Evolutionary conservation across 257 asterid species (phyloP).

Genomic region (Penstemon eatonii): DNA sequence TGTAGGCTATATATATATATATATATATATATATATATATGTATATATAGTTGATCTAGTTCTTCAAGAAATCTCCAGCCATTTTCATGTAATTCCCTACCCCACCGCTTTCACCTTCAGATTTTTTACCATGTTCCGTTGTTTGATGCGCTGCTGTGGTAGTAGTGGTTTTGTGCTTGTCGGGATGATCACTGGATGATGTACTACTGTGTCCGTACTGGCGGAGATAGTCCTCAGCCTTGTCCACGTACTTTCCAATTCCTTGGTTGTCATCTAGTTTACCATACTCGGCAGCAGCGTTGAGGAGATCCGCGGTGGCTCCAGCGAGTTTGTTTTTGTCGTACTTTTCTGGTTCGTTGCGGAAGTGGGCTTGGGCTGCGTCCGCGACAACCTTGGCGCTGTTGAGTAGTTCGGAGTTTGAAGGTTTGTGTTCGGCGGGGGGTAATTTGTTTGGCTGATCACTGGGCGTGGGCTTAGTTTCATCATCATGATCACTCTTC

Average conservation of each 20-base stretch:
- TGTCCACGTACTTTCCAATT: conserved; percentile 44
- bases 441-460: too few species aligned
- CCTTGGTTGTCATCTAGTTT: conserved; percentile 46
- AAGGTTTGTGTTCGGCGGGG: conserved; percentile 26
- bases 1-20: too few species aligned
- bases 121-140: too few species aligned
- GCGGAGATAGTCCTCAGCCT: conserved; percentile 58
- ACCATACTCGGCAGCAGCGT: conserved; percentile 54
- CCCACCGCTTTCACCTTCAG: conserved; percentile 25
- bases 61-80: conserved; percentile 42
- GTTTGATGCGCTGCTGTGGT: too few species aligned
- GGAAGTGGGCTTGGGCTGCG: conserved; percentile 45
- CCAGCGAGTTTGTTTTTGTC: conserved; percentile 48
- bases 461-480: too few species aligned
- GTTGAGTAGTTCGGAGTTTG: conserved; percentile 47
- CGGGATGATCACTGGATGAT: conserved; percentile 16
- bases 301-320: conserved; percentile 56
- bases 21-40: too few species aligned
- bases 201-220: conserved; percentile 34
- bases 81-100: conserved; percentile 40
- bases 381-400: conserved; percentile 60
- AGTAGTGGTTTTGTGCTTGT: too few species aligned
- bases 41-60: background rate
- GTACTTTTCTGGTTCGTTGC: conserved; percentile 39
- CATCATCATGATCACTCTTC: background rate